phyloP scores from a whole-genome alignment of 192 early-diverging fungal genomes.

The Mortierella antarctica region DNA sequence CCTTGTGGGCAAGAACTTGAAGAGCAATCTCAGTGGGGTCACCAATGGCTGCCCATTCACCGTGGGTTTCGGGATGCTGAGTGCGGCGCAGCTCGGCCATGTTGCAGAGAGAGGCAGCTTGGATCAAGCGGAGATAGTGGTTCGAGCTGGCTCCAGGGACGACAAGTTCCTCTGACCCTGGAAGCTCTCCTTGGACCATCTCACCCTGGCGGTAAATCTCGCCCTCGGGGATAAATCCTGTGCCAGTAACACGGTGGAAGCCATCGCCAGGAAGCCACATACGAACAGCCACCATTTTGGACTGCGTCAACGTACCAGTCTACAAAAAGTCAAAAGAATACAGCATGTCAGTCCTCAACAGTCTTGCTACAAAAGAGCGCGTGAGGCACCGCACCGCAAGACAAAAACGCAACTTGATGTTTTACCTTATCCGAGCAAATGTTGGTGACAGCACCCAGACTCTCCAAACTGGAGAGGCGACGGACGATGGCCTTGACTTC shows the following conservation, averaged over 20 bases:
- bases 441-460: slow-evolving; percentile 90
- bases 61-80: slow-evolving; percentile 56
- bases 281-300: slow-evolving; percentile 89
- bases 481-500: slow-evolving; percentile 88
- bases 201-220: slow-evolving; percentile 50
- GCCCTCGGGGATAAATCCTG: slow-evolving; percentile 70
- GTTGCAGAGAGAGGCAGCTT: slow-evolving; percentile 86
- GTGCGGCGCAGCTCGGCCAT: slow-evolving; percentile 78
- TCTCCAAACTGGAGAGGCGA: slow-evolving; percentile 89
- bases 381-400: no score
- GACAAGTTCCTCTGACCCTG: slow-evolving; percentile 48
- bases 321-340: background rate
- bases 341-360: background rate
- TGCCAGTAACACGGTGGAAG: slow-evolving; percentile 74
- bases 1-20: slow-evolving; percentile 86
- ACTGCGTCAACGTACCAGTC: slow-evolving; percentile 93
- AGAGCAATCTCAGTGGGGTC: slow-evolving; percentile 96
- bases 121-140: slow-evolving; percentile 57
- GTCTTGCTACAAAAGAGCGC: no score
- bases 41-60: slow-evolving; percentile 81
- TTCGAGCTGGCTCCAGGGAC: slow-evolving; percentile 36
- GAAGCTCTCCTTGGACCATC: slow-evolving; percentile 31
- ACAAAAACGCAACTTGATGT: background rate
- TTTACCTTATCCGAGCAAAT: slow-evolving; percentile 93
- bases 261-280: slow-evolving; percentile 85